A percentile compares a stretch with the other conserved stretches of the same genome.
Evolutionary conservation across 192 early-diverging fungal genomes (phyloP).

Genomic region (Pilobolus umbonatus): DNA sequence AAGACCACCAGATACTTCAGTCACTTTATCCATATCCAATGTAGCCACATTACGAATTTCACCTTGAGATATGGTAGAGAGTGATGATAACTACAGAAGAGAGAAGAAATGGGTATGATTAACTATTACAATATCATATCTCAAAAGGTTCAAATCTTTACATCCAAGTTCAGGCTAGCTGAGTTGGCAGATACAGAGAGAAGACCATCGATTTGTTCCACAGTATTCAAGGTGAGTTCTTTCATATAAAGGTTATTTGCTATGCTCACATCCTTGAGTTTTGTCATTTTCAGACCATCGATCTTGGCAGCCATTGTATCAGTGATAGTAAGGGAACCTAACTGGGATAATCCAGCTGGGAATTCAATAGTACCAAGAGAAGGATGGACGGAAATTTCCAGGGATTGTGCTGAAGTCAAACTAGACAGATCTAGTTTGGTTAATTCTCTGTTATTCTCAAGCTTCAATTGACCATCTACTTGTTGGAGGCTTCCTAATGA

Average conservation of each 20-base stretch:
- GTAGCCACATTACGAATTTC: conserved; percentile 51
- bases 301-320: conserved; percentile 23
- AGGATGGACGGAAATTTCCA: conserved; percentile 19
- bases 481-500: conserved; percentile 14
- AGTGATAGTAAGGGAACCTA: conserved; percentile 21
- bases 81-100: conserved; percentile 4
- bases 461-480: conserved; percentile 10
- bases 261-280: conserved; percentile 13
- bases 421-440: conserved; percentile 16
- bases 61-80: conserved; percentile 44
- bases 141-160: conserved; percentile 2
- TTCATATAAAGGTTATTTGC: conserved; percentile 30
- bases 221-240: conserved; percentile 8
- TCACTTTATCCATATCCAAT: conserved; percentile 43
- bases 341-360: conserved; percentile 26
- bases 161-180: conserved; percentile 17
- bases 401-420: conserved; percentile 10
- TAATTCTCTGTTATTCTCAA: conserved; percentile 15
- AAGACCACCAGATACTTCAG: conserved; percentile 47
- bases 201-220: not conserved
- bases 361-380: conserved; percentile 17
- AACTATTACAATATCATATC: not conserved
- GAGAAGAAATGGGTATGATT: not conserved
- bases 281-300: conserved; percentile 13
- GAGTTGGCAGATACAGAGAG: conserved; percentile 21